Percentiles rank a stretch among this genome's conserved stretches.
Conservation (phyloP, 345 rosid species). For the Murraya koenigii region DNA sequence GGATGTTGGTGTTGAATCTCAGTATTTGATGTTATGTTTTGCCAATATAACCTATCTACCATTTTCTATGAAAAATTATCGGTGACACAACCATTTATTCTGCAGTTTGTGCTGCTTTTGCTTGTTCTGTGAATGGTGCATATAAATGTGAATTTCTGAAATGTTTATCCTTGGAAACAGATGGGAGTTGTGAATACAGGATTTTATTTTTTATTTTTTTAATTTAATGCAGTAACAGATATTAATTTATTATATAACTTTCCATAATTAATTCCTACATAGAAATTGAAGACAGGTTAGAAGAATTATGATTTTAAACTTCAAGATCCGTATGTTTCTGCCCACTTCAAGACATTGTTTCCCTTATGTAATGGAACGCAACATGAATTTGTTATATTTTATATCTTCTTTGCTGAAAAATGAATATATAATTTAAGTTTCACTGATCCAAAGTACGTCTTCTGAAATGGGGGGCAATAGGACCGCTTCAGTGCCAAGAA, state of each 20-base stretch:
- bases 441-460: no score
- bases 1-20: constrained; percentile 2
- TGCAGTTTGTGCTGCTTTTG: background rate
- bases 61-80: background rate
- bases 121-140: background rate
- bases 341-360: background rate
- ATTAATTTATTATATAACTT: background rate
- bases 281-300: background rate
- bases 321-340: background rate
- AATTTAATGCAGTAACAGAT: background rate
- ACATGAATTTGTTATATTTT: no score
- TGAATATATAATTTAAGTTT: no score
- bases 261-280: background rate
- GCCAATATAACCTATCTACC: constrained; percentile 6
- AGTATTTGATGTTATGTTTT: constrained; percentile 7
- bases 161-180: background rate
- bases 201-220: background rate
- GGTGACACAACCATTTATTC: background rate
- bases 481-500: no score
- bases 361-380: background rate
- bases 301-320: background rate
- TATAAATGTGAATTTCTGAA: background rate
- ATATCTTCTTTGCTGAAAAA: no score
- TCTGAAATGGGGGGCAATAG: no score
- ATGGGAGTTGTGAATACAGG: background rate